Base-by-base conservation (phyloP, 2,329 filamentous ascomycete genomes). In the Macrophomina tecta region DNA sequence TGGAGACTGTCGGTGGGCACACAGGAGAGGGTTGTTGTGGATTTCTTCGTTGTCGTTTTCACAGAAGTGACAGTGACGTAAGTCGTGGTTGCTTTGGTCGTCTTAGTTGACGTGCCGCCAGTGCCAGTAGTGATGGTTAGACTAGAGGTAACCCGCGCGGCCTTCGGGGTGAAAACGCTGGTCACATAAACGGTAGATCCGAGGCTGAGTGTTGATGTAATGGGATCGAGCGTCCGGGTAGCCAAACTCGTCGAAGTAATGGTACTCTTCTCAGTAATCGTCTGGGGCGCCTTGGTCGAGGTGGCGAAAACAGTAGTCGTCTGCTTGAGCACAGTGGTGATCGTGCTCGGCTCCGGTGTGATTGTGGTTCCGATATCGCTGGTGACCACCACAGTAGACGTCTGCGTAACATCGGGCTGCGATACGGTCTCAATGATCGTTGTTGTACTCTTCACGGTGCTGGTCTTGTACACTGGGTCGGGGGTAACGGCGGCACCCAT, bases 1-100 rank as follows among this genome's bases (percentile, higher is more conserved):
- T 16, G n/a, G 12, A 70, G 62, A 11, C 68, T 69, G 40, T 64
- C 66, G 40, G 74, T 75, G 12, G 75, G 74, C 11, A 74, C 71
- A 64, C 74, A 75, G 12, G 71, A 69, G 9, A 67, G 63, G 5
- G 72, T 75, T 16, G 70, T 70, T 2, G 73, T 76, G 0, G 73
- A 72, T 53, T 72, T 73, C 70, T 75, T 77, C 1, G 73, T 76
- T 1, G 70, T 70, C 5, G 69, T 74, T 60, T 76, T 75, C n/a
- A 69, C 65, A 0, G 71, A 74, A 1, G 69, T 70, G 51, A 72
- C 63, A 14, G 70, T 73, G 4, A 72, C 53, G 23, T 60, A 60
- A 2, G 71, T 70, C 30, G 64, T 72, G n/a, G 69, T 69, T 40
- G 70, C 65, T 45, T 74, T 72, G 32, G 69, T 72, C 2, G 72